A percentile compares a stretch with the other conserved stretches of the same genome.
These are phyloP conservation scores for Craterostigma plantagineum DNA, from an alignment of 257 asterid species.

Conservation along the genomic window DNA sequence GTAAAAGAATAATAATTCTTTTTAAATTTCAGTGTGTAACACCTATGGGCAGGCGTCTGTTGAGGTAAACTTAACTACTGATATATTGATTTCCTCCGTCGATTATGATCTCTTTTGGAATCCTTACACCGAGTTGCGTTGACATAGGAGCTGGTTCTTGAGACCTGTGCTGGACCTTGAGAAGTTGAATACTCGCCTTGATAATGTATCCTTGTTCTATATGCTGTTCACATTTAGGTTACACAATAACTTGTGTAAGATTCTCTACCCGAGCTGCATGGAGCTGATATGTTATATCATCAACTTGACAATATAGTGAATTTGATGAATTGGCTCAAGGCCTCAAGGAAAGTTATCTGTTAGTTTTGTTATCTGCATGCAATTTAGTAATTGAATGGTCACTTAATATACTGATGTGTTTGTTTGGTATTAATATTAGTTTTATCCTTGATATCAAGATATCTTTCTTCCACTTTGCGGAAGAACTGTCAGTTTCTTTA, in stretches of 20 bases:
- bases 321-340: too few species aligned
- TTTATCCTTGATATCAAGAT: slow-evolving; percentile 22
- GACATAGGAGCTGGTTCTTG: slow-evolving; percentile 81
- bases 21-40: slow-evolving; percentile 77
- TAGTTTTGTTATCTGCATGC: too few species aligned
- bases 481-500: slow-evolving; percentile 60
- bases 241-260: neutral
- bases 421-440: too few species aligned
- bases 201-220: slow-evolving; percentile 65
- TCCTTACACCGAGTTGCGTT: slow-evolving; percentile 14
- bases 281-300: too few species aligned
- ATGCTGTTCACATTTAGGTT: neutral
- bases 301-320: too few species aligned
- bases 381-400: too few species aligned
- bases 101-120: slow-evolving; percentile 11
- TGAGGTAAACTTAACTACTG: slow-evolving; percentile 45
- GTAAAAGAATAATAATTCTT: slow-evolving; percentile 12
- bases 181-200: slow-evolving; percentile 66
- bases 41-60: slow-evolving; percentile 84
- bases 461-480: slow-evolving; percentile 74
- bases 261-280: slow-evolving; percentile 2
- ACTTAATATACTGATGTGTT: too few species aligned
- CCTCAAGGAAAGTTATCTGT: too few species aligned
- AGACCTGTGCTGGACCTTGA: slow-evolving; percentile 86
- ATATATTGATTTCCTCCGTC: slow-evolving; percentile 7